Evolutionary conservation across 768 basidiomycete genomes (phyloP), one percentile per base, ranked within the genome.

Genomic region (Suillus brevipes): DNA sequence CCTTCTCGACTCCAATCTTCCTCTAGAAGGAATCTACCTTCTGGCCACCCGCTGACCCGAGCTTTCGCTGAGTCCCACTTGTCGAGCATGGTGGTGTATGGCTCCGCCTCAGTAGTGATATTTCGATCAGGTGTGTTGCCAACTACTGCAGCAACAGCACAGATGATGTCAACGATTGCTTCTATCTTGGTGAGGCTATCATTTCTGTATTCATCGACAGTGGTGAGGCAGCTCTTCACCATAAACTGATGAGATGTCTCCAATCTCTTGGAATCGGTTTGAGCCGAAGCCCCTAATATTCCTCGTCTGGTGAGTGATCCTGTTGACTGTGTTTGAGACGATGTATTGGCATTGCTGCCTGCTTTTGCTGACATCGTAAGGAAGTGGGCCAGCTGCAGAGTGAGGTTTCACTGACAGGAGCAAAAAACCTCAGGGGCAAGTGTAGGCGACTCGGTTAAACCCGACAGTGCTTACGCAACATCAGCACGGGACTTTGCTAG

Each of bases 391-490:
- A 31, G n/a, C n/a, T n/a, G n/a, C n/a, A n/a, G 31, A 31, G 31
- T 4, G 31, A 31, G 31, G 31, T 31, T 31, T 31, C 31, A 31
- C 31, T 31, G 31, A 31, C 4, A 31, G 31, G 31, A 31, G 31
- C 31, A 0, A 31, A 31, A 31, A 3, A 14, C 14, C 14, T 42
- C 2, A 7, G 40, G 40, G 14, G 40, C 16, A 42, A 13, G 6
- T 4, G 20, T 4, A 31, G 31, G 18, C 20, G 18, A 43, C 43
- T 10, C n/a, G 23, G 40, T 72, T 58, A 66, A 64, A 5, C 20
- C 18, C 4, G 14, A 25, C n/a, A 47, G 34, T 36, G 25, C 18
- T 31, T 34, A 25, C 31, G 31, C 31, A 31, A 38, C 38, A 38
- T 38, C 12, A 38, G 38, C 38, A 38, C 13, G 4, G 38, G 38